Evolutionary conservation across 1,284 basidiomycete species (phyloP).

Genomic region (Ceratobasidium sp.): DNA sequence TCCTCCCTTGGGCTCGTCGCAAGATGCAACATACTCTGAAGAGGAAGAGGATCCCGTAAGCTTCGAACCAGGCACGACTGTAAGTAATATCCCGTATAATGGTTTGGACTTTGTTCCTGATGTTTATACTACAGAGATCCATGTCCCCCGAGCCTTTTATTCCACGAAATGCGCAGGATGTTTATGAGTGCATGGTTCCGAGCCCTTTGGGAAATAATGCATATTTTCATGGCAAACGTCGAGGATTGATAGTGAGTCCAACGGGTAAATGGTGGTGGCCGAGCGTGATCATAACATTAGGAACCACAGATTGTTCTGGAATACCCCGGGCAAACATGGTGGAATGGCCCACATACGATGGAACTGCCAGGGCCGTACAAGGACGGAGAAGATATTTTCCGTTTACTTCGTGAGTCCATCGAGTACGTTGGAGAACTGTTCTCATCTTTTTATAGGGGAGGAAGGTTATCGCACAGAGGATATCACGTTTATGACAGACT

Average conservation of each 20-base stretch:
- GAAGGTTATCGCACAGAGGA: background rate
- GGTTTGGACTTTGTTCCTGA: background rate
- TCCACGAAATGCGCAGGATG: background rate
- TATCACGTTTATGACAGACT: conserved; percentile 13
- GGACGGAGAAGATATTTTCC: conserved; percentile 4
- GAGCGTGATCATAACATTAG: too few species aligned
- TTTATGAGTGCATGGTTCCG: background rate
- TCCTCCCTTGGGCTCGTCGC: too few species aligned
- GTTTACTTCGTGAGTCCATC: background rate
- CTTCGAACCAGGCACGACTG: background rate
- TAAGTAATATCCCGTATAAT: background rate
- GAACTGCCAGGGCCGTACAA: conserved; percentile 1
- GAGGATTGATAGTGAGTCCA: conserved; percentile 14
- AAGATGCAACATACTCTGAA: background rate
- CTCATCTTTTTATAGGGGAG: background rate
- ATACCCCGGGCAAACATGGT: too few species aligned
- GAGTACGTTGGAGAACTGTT: background rate
- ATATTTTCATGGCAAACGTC: background rate
- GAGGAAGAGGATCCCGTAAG: background rate
- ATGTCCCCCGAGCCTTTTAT: background rate
- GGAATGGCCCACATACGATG: background rate
- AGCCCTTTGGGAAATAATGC: too few species aligned
- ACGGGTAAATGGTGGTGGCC: too few species aligned
- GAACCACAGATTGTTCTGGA: conserved; percentile 3
- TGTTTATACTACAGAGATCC: background rate